Conservation (phyloP, 2,329 filamentous ascomycete species). For the Sarocladiaceae sp. region DNA sequence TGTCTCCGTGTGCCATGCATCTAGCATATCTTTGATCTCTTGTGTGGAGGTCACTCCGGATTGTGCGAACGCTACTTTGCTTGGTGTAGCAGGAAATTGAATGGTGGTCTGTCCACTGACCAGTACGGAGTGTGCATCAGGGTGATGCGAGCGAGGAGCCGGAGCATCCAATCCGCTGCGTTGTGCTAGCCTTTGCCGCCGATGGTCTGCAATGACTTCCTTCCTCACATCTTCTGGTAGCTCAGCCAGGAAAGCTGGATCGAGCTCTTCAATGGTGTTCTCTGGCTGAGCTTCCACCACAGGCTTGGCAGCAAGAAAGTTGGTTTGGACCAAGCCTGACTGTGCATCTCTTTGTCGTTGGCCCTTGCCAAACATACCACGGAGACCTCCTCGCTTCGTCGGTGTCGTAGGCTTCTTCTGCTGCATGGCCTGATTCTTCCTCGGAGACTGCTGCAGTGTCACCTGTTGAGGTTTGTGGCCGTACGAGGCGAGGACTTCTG, state of each 20-base stretch:
- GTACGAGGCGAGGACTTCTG: slow-evolving; percentile 77
- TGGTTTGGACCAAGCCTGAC: slow-evolving; percentile 67
- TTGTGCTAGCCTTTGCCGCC: slow-evolving; percentile 51
- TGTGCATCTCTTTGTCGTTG: slow-evolving; percentile 50
- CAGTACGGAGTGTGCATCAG: slow-evolving; percentile 19
- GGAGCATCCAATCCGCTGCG: slow-evolving; percentile 42
- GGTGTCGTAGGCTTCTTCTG: slow-evolving; percentile 54
- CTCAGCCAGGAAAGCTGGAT: slow-evolving; percentile 73
- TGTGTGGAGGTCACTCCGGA: slow-evolving; percentile 35
- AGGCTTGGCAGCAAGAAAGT: slow-evolving; percentile 51
- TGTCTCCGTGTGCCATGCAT: slow-evolving; percentile 73
- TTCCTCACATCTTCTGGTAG: slow-evolving; percentile 75
- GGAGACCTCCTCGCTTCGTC: slow-evolving; percentile 56
- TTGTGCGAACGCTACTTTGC: slow-evolving; percentile 42
- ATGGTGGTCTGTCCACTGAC: slow-evolving; percentile 37
- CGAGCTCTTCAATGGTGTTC: slow-evolving; percentile 47
- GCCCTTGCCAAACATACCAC: slow-evolving; percentile 36
- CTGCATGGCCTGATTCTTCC: slow-evolving; percentile 50
- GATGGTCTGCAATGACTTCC: slow-evolving; percentile 74
- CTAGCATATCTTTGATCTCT: slow-evolving; percentile 71
- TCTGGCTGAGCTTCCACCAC: slow-evolving; percentile 21
- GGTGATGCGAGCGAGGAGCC: slow-evolving; percentile 10
- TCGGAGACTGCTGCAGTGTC: slow-evolving; percentile 46
- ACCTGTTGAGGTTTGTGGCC: slow-evolving; percentile 30
- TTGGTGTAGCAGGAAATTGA: slow-evolving; percentile 41